Conservation (phyloP, 2,329 filamentous ascomycete species). For the Nemania sp. region DNA sequence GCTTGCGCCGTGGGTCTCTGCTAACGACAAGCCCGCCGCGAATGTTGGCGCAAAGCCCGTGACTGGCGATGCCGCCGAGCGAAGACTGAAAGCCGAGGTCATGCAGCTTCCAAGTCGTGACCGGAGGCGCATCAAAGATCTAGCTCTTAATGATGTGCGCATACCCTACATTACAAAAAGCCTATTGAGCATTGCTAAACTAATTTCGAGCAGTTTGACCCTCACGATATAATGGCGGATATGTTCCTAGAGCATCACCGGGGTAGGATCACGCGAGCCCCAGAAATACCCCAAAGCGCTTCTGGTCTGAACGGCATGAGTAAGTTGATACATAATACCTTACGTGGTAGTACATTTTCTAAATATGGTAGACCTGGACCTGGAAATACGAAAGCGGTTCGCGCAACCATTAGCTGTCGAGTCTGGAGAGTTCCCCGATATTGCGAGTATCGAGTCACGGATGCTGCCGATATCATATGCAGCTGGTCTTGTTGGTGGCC, state of each 20-base stretch:
- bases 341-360: conserved; percentile 17
- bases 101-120: conserved; percentile 77
- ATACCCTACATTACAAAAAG: conserved; percentile 4
- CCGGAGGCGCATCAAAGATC: conserved; percentile 74
- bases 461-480: conserved; percentile 79
- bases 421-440: conserved; percentile 76
- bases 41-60: conserved; percentile 70
- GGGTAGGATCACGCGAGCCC: conserved; percentile 58
- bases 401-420: conserved; percentile 73
- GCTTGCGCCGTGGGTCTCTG: conserved; percentile 77
- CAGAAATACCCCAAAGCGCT: conserved; percentile 75
- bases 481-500: conserved; percentile 69
- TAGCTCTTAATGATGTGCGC: conserved; percentile 71
- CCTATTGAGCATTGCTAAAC: conserved; percentile 43
- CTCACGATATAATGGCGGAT: conserved; percentile 64
- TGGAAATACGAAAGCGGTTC: conserved; percentile 75
- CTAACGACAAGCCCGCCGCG: conserved; percentile 74
- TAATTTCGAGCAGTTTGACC: conserved; percentile 60
- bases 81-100: conserved; percentile 74
- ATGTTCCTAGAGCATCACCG: conserved; percentile 65
- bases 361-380: conserved; percentile 66
- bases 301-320: conserved; percentile 84
- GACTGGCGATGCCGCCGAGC: conserved; percentile 73
- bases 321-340: conserved; percentile 59
- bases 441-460: conserved; percentile 70